phyloP scores from a whole-genome alignment of 2,329 filamentous ascomycete genomes.

The Furcasterigmium furcatum region DNA sequence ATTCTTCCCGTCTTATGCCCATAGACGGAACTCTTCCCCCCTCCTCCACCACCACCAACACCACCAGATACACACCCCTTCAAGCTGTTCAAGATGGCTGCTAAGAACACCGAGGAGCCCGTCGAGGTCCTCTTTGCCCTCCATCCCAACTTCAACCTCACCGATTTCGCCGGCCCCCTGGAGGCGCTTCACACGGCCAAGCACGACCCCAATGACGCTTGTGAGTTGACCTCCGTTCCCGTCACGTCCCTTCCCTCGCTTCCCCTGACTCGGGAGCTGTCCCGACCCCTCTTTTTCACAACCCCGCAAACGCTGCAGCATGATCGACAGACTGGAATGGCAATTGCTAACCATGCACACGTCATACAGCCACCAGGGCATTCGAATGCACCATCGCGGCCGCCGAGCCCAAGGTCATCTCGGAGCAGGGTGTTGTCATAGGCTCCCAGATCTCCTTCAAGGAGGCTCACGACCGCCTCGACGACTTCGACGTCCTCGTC shows the following conservation, averaged over 20 bases:
- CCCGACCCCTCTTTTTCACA: slow-evolving; percentile 2
- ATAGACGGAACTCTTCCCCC: background rate
- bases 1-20: background rate
- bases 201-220: slow-evolving; percentile 49
- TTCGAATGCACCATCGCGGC: slow-evolving; percentile 56
- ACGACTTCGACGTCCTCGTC: slow-evolving; percentile 77
- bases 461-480: slow-evolving; percentile 67
- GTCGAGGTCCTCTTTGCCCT: slow-evolving; percentile 59
- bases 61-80: background rate
- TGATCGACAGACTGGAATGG: slow-evolving; percentile 1
- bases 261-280: background rate
- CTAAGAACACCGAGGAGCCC: slow-evolving; percentile 57
- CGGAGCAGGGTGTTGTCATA: slow-evolving; percentile 64
- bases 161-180: slow-evolving; percentile 55
- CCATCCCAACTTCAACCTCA: slow-evolving; percentile 56
- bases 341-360: slow-evolving; percentile 7
- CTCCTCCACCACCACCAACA: slow-evolving; percentile 2
- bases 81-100: slow-evolving; percentile 46
- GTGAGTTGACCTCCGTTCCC: slow-evolving; percentile 33
- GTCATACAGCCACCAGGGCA: slow-evolving; percentile 45
- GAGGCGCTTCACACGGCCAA: slow-evolving; percentile 48
- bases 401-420: slow-evolving; percentile 51
- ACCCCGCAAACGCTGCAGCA: slow-evolving; percentile 2
- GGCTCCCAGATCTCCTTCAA: slow-evolving; percentile 74
- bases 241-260: background rate